phyloP scores from a whole-genome alignment of 768 basidiomycete species.

The Suillus discolor region DNA sequence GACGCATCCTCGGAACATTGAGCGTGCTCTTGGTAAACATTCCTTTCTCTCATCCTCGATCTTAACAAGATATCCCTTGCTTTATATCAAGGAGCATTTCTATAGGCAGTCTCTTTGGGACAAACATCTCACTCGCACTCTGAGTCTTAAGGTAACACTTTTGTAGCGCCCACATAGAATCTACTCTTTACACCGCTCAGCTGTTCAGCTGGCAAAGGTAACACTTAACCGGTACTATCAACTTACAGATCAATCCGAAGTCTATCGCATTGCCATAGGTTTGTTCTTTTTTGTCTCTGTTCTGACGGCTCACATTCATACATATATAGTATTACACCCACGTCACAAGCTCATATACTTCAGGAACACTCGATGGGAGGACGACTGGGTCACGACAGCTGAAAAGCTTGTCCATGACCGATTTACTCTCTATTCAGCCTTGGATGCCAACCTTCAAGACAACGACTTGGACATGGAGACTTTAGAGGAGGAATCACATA shows the following conservation, averaged over 20 bases:
- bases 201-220: conserved; percentile 9
- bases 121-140: too few relatives aligned
- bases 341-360: conserved; percentile 32
- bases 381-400: conserved; percentile 28
- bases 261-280: conserved; percentile 33
- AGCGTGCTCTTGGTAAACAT: too few relatives aligned
- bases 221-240: conserved; percentile 28
- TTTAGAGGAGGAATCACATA: not conserved
- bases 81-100: too few relatives aligned
- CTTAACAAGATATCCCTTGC: too few relatives aligned
- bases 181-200: too few relatives aligned
- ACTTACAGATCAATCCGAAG: conserved; percentile 21
- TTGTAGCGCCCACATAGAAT: too few relatives aligned
- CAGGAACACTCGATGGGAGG: conserved; percentile 24
- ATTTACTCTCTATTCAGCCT: conserved; percentile 14
- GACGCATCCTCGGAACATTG: too few relatives aligned
- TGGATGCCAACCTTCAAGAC: not conserved
- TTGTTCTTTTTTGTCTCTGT: conserved; percentile 10
- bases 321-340: conserved; percentile 30
- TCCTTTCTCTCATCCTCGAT: too few relatives aligned
- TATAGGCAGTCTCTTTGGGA: too few relatives aligned
- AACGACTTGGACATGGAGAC: not conserved
- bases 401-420: conserved; percentile 23
- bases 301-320: not conserved
- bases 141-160: too few relatives aligned